Evolutionary conservation across 2,329 filamentous ascomycete genomes (phyloP), one percentile per base, ranked within the genome.

Genomic region (Volutella citrinella): DNA sequence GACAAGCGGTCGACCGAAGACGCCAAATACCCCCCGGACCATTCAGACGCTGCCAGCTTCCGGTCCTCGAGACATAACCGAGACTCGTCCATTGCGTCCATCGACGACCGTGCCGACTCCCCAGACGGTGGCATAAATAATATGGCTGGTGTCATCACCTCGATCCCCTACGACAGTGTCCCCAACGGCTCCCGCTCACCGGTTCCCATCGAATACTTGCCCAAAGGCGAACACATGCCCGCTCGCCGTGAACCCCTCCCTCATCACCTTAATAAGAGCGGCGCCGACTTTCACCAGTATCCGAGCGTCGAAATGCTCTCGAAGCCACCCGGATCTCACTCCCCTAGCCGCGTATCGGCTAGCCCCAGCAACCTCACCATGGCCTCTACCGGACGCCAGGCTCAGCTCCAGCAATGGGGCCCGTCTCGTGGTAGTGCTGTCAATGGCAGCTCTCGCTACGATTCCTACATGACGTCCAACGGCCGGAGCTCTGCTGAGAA

Each of bases 261-360:
- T 19, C 86, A 93, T 61, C 87, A 95, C 54, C 66, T 94, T 34
- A 90, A 88, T 60, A 90, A 88, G 64, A 73, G 71, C 46, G 78
- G 78, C 30, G 68, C 69, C 49, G 90, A 96, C 62, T 95, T 82
- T 57, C 88, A 95, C 65, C 91, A 95, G 56, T 95, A 96, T 60
- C 88, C 89, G 25, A 76, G 76, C 32, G 80, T 85, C 58, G 81
- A 84, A 47, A 68, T 77, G 19, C 63, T 73, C 30, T 57, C 66
- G 23, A 56, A 68, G 35, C 63, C 69, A 25, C 63, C 66, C 40
- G 65, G 69, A 38, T 69, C 75, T 23, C 78, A 83, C 52, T 68
- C 75, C 26, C 75, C 76, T 8, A 78, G 78, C 73, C 78, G 37
- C 72, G 82, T 43, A 79, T 77, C 77, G 75, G 43, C 76, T 69